These are phyloP conservation scores for Podaxis pistillaris DNA, from an alignment of 768 basidiomycete genomes.

Conservation along the genomic window DNA sequence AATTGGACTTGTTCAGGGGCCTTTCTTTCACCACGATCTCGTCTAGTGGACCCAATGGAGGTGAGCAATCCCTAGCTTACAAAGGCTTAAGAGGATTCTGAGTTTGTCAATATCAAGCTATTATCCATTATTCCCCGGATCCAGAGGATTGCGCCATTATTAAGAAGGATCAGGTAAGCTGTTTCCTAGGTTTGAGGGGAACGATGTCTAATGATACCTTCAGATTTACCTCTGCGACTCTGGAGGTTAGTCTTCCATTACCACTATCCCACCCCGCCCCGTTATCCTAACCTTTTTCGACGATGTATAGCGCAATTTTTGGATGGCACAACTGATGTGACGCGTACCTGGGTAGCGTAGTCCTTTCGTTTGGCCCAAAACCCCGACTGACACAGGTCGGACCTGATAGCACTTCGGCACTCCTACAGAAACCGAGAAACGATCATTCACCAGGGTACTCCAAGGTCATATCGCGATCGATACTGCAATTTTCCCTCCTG, in stretches of 20 bases:
- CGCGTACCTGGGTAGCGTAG: conserved; percentile 73
- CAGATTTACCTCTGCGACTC: conserved; percentile 68
- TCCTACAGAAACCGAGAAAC: conserved; percentile 78
- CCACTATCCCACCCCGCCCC: background rate
- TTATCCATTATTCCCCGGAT: conserved; percentile 92
- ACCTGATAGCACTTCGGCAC: conserved; percentile 76
- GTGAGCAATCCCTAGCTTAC: conserved; percentile 36
- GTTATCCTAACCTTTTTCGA: conserved; percentile 1
- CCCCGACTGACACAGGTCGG: background rate
- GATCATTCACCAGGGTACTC: conserved; percentile 87
- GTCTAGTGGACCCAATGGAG: conserved; percentile 88
- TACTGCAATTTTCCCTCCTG: conserved; percentile 75
- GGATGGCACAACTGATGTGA: conserved; percentile 96
- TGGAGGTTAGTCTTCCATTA: conserved; percentile 50
- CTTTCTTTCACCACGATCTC: conserved; percentile 93
- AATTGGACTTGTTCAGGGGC: conserved; percentile 79
- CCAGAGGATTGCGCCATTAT: conserved; percentile 71
- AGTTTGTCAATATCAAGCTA: conserved; percentile 44
- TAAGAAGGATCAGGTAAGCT: conserved; percentile 63
- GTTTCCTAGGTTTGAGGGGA: background rate
- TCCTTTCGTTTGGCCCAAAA: background rate
- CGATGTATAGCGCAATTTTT: conserved; percentile 63
- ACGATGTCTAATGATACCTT: background rate
- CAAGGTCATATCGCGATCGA: conserved; percentile 93
- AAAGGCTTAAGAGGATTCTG: background rate